Evolutionary conservation across 2,329 filamentous ascomycete genomes (phyloP).

Genomic region (Phaeoacremonium minimum): DNA sequence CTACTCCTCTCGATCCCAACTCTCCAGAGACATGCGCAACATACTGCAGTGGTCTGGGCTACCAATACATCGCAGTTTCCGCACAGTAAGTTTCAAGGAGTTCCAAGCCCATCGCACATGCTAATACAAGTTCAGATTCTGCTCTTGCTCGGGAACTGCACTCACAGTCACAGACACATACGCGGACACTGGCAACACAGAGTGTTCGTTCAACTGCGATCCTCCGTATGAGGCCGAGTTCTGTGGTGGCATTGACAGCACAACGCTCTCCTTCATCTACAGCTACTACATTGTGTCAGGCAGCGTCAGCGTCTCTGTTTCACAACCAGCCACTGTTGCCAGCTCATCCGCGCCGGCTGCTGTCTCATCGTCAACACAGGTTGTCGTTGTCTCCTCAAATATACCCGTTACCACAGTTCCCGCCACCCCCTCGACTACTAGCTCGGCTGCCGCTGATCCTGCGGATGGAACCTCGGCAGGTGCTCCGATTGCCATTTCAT

Average conservation of each 20-base stretch:
- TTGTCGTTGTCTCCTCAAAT: neutral
- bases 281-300: slow-evolving; percentile 6
- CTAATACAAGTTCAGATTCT: slow-evolving; percentile 3
- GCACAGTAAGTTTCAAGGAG: slow-evolving; percentile 6
- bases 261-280: slow-evolving; percentile 8
- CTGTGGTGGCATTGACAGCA: slow-evolving; percentile 7
- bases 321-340: neutral
- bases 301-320: too few relatives aligned
- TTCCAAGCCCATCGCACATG: neutral
- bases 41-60: slow-evolving; percentile 5
- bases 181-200: slow-evolving; percentile 2
- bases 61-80: slow-evolving; percentile 2
- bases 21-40: slow-evolving; percentile 4
- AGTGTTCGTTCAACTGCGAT: slow-evolving; percentile 8
- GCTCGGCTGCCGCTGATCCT: neutral
- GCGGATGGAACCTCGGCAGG: neutral
- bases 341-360: neutral
- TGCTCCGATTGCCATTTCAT: neutral
- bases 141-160: slow-evolving; percentile 4
- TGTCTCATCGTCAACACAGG: neutral
- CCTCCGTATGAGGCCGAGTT: slow-evolving; percentile 3
- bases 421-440: neutral
- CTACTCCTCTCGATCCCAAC: slow-evolving; percentile 1
- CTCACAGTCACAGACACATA: slow-evolving; percentile 1
- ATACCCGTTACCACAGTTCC: neutral